These are phyloP conservation scores for Corynascus novoguineensis DNA, from an alignment of 495 filamentous ascomycete genomes.

Conservation along the genomic window DNA sequence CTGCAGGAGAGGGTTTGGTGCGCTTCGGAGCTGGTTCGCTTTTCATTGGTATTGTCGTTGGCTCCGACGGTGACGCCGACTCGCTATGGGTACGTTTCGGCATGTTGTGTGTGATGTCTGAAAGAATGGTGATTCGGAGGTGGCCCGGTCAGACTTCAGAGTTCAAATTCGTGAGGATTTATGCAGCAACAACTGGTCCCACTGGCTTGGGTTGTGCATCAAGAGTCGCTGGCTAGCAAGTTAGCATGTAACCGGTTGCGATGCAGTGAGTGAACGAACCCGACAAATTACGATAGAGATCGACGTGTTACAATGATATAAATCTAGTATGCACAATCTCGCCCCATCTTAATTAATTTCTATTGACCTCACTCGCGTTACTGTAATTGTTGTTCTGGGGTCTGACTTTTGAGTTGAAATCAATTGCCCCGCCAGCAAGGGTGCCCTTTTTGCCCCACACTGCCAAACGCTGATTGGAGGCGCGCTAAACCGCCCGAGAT, in stretches of 20 bases:
- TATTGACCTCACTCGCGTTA: no score
- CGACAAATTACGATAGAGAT: neutral
- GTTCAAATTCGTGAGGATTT: no score
- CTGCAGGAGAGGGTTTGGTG: neutral
- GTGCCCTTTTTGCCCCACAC: neutral
- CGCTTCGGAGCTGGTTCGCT: conserved; percentile 15
- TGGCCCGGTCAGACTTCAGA: conserved; percentile 4
- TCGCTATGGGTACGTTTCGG: conserved; percentile 20
- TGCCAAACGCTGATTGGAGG: conserved; percentile 10
- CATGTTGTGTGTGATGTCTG: conserved; percentile 12
- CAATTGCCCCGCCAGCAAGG: neutral
- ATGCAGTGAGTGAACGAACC: neutral
- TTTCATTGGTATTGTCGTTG: neutral
- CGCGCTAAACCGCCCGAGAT: neutral
- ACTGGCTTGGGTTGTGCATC: no score
- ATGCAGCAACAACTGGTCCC: no score
- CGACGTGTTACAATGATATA: neutral
- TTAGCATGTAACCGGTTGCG: neutral
- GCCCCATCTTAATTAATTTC: no score
- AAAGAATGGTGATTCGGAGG: neutral
- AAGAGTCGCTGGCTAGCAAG: no score
- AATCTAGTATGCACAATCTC: no score
- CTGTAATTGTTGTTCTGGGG: no score
- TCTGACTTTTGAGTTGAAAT: neutral
- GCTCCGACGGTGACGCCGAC: neutral